A percentile compares a stretch with the other conserved stretches of the same genome.
Evolutionary conservation across 1,284 basidiomycete genomes (phyloP).

Genomic region (Ceratobasidium theobromae): DNA sequence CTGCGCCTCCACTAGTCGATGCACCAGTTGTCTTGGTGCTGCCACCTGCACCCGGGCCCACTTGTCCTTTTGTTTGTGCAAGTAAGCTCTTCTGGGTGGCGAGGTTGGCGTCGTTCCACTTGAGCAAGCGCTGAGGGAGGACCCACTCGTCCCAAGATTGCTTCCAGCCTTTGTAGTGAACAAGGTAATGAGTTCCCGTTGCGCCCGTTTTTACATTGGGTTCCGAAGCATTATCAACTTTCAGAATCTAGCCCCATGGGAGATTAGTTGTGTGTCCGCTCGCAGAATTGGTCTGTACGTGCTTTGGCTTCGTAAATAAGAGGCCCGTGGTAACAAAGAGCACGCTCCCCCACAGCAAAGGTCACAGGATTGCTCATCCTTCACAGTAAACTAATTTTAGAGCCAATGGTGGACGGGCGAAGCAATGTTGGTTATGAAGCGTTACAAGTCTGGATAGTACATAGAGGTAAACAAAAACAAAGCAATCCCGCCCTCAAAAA

Average conservation of each 20-base stretch:
- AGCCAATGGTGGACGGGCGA: conserved; percentile 11
- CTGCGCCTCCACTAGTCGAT: conserved; percentile 42
- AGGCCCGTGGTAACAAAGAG: conserved; percentile 92
- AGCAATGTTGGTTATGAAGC: conserved; percentile 24
- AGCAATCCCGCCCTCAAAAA: conserved; percentile 25
- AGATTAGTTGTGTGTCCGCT: no score
- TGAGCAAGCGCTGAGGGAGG: conserved; percentile 77
- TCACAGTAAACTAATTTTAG: not conserved
- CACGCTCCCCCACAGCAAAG: conserved; percentile 68
- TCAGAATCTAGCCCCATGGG: conserved; percentile 64
- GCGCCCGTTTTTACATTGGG: conserved; percentile 64
- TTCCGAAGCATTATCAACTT: conserved; percentile 75
- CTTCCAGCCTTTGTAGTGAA: conserved; percentile 99
- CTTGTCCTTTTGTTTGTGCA: conserved; percentile 43
- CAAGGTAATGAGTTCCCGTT: conserved; percentile 84
- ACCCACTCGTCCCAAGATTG: conserved; percentile 99
- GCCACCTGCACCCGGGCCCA: conserved; percentile 37
- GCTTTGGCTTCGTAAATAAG: conserved; percentile 93
- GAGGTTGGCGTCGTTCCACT: conserved; percentile 83
- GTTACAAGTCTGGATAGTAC: conserved; percentile 31
- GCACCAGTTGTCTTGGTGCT: conserved; percentile 42
- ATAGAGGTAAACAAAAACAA: conserved; percentile 29
- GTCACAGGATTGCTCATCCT: conserved; percentile 24
- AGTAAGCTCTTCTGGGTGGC: conserved; percentile 70
- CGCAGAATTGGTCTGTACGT: no score